Conservation (phyloP, 257 asterid genomes). For the Marsdenia floribunda region DNA sequence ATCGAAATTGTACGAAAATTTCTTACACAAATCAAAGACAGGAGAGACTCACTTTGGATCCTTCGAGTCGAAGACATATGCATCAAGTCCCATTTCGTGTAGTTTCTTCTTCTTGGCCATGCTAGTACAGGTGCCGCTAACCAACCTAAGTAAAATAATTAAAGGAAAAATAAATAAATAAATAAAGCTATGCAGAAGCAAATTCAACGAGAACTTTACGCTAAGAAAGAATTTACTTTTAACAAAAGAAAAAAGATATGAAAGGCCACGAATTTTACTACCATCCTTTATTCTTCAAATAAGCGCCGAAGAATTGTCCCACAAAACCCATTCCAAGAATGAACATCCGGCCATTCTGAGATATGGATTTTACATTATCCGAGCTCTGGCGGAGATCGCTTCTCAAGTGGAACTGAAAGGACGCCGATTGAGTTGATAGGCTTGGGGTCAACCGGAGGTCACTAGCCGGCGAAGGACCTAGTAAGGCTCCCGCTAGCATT, state of each 20-base stretch:
- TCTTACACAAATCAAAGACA: neutral
- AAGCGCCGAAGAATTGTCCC: slow-evolving; percentile 70
- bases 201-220: neutral
- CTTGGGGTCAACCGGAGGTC: slow-evolving; percentile 20
- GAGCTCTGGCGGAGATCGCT: slow-evolving; percentile 28
- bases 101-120: slow-evolving; percentile 46
- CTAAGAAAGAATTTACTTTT: neutral
- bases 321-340: slow-evolving; percentile 87
- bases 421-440: neutral
- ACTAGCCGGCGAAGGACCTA: slow-evolving; percentile 26
- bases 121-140: slow-evolving; percentile 78
- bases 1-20: neutral
- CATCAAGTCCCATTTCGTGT: slow-evolving; percentile 55
- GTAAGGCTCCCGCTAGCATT: slow-evolving; percentile 39
- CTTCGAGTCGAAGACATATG: slow-evolving; percentile 59
- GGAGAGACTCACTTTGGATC: slow-evolving; percentile 43
- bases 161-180: neutral
- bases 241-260: neutral
- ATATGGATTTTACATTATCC: slow-evolving; percentile 10
- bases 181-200: neutral
- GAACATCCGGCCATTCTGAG: slow-evolving; percentile 50
- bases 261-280: slow-evolving; percentile 2
- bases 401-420: slow-evolving; percentile 21
- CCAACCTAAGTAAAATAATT: slow-evolving; percentile 40
- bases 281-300: slow-evolving; percentile 67